Evolutionary conservation across 176 grass and related monocot genomes (phyloP), one percentile per base, ranked within the genome.

Genomic region (Oryza meyeriana): DNA sequence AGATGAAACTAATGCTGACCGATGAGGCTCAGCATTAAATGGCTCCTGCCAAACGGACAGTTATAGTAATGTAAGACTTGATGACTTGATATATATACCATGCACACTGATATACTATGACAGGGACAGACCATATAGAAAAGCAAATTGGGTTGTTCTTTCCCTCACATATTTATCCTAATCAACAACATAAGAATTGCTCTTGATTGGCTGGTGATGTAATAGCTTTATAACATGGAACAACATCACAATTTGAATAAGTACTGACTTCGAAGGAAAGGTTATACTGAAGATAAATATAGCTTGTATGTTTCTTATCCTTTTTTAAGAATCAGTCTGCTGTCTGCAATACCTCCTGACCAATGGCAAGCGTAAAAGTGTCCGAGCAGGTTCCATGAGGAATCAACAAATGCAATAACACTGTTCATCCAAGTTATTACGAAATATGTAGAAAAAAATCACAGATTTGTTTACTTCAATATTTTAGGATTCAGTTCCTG

Each of bases 1-100:
- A 38, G 96, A 95, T 41, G 68, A 63, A 9, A 95, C 72, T 39
- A 95, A 69, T 12, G 87, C 87, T 36, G 91, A 82, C 17, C 91
- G 91, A 61, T 83, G 84, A 55, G 96, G 96, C 87, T 99, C 96
- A 14, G 96, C 96, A 83, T 99, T 99, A 87, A 99, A 99, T 69
- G 96, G 96, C 69, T 99, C 93, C 96, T 99, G 82, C 73, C 82
- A 6, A 71, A 81, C n/a, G 88, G 25, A 57, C 65, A 65, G 70
- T 45, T 28, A 5, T 27, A 83, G 16, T 11, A 38, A 0, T 26
- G 62, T 32, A 38, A 38, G 16, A 66, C 22, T 63, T 6, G 1
- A 11, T 48, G 36, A 17, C 44, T n/a, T 66, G 14, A 10, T 45
- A 48, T 26, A 45, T 31, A 80, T 44, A 39, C 47, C 4, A n/a